Evolutionary conservation across 2,329 filamentous ascomycete genomes (phyloP), one percentile per base, ranked within the genome.

Genomic region (Dactylella cylindrospora): DNA sequence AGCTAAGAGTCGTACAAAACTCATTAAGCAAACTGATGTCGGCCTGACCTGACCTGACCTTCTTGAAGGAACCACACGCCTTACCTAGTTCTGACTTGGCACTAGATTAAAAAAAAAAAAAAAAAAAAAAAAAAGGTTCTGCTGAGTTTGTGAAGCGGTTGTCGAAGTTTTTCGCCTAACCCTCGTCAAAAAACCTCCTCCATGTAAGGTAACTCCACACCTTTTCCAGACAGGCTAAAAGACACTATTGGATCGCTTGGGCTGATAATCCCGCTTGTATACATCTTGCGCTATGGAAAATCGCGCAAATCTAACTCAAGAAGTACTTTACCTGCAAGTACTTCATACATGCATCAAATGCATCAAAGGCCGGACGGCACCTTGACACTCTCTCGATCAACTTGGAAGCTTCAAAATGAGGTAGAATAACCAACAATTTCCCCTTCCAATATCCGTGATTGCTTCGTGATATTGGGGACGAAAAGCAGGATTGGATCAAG

Each of bases 251-350:
- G 57, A 47, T 54, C 57, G 57, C 57, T 62, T 62, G 49, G 43
- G 28, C 43, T 19, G 43, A 62, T 62, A 62, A 62, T 62, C 57
- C 57, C 57, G 57, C 49, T 54, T 36, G 49, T 54, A 47, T 54
- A 49, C 49, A 47, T 62, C 38, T 54, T 61, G 32, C 49, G 36
- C 29, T 33, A 25, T 44, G 28, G 57, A 62, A 62, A 62, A 62
- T 62, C 57, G 57, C 57, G 57, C 57, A 62, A 62, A 62, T 62
- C 49, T 44, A 62, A 49, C 57, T 39, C n/a, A n/a, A n/a, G n/a
- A 53, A 38, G 47, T 45, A 40, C 28, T 52, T 46, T 33, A 39
- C 44, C 32, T 39, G 29, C 22, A 62, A 43, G 36, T 54, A 38
- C 45, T 35, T 43, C n/a, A 38, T 22, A 57, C 52, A 45, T 57